phyloP scores from a whole-genome alignment of 495 filamentous ascomycete species.

The Darksidea phi region DNA sequence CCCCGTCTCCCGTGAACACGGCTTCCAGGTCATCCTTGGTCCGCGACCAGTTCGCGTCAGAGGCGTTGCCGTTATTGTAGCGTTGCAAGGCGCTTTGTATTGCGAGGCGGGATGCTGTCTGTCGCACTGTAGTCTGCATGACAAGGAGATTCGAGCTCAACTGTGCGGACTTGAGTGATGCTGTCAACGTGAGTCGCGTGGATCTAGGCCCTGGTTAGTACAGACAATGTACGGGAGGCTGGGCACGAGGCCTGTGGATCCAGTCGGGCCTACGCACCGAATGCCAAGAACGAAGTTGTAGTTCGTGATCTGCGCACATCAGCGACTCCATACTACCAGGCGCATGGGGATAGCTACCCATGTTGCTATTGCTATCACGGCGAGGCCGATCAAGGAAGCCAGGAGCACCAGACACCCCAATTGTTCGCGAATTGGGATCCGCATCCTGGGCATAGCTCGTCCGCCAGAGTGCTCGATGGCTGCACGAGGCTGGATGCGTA shows the following conservation, averaged over 20 bases:
- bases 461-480: background rate
- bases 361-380: slow-evolving; percentile 63
- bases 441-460: slow-evolving; percentile 56
- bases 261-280: slow-evolving; percentile 45
- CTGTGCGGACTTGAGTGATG: slow-evolving; percentile 79
- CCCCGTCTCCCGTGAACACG: slow-evolving; percentile 54
- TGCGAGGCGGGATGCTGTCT: slow-evolving; percentile 65
- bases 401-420: slow-evolving; percentile 71
- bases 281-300: slow-evolving; percentile 70
- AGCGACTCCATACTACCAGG: background rate
- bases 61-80: slow-evolving; percentile 60
- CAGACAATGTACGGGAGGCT: no score
- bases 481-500: background rate
- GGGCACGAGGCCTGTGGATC: no score
- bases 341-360: slow-evolving; percentile 40
- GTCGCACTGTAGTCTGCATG: slow-evolving; percentile 65
- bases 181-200: slow-evolving; percentile 67
- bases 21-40: slow-evolving; percentile 59
- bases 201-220: slow-evolving; percentile 39
- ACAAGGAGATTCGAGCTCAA: slow-evolving; percentile 72
- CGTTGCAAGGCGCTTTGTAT: slow-evolving; percentile 61
- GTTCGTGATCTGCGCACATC: slow-evolving; percentile 62
- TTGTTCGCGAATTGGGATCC: slow-evolving; percentile 81
- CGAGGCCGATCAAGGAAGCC: slow-evolving; percentile 65
- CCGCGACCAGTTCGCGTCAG: slow-evolving; percentile 55